Percentiles rank a stretch among this genome's conserved stretches.
phyloP scores from a whole-genome alignment of 805 yeast species.

The Maudiozyma turicensis region DNA sequence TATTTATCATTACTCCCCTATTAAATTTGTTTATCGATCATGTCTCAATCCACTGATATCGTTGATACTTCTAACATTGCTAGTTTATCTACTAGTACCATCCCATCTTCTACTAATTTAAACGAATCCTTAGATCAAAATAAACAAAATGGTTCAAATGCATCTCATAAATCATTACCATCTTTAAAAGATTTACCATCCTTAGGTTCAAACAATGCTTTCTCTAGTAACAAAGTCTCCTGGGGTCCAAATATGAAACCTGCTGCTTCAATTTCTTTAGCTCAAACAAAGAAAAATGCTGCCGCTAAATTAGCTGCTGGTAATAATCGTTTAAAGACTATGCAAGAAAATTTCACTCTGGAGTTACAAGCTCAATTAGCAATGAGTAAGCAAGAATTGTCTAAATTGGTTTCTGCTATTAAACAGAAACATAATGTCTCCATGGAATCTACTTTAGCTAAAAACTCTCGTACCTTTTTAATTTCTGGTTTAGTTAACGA shows the following conservation, averaged over 20 bases:
- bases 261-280: conserved; percentile 16
- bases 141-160: neutral
- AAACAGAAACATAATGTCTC: conserved; percentile 48
- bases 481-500: conserved; percentile 63
- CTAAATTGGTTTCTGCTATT: conserved; percentile 54
- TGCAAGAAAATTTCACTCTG: conserved; percentile 74
- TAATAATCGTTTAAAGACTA: conserved; percentile 43
- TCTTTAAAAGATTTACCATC: conserved; percentile 50
- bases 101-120: neutral
- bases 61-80: neutral
- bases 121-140: neutral
- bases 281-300: conserved; percentile 8
- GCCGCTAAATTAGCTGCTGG: conserved; percentile 16
- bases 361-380: conserved; percentile 59
- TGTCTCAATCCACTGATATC: neutral
- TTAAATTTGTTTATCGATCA: neutral
- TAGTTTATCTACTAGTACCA: conserved; percentile 1
- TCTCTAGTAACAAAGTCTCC: conserved; percentile 20
- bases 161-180: conserved; percentile 14
- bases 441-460: conserved; percentile 76
- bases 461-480: conserved; percentile 72
- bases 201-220: conserved; percentile 41
- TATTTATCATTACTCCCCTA: neutral
- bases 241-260: conserved; percentile 43
- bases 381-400: conserved; percentile 54